These are phyloP conservation scores for Fusarium continuum DNA, from an alignment of 2,329 filamentous ascomycete genomes.

Conservation along the genomic window DNA sequence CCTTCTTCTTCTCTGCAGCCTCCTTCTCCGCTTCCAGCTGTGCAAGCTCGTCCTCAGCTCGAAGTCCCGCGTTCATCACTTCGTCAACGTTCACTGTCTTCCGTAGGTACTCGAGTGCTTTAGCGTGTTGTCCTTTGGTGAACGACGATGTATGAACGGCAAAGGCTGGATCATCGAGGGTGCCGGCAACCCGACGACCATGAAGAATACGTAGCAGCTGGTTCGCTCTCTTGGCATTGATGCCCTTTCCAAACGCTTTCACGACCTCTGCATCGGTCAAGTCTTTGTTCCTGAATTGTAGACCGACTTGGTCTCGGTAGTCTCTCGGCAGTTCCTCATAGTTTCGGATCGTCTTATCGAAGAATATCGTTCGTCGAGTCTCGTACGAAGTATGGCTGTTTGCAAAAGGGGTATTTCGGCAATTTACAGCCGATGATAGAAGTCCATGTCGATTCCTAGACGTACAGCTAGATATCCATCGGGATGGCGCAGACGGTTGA, in stretches of 20 bases:
- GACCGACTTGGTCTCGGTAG: constrained; percentile 65
- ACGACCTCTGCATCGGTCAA: constrained; percentile 58
- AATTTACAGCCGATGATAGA: constrained; percentile 9
- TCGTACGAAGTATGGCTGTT: constrained; percentile 29
- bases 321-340: constrained; percentile 67
- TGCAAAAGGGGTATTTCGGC: constrained; percentile 18
- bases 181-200: constrained; percentile 70
- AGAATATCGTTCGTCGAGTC: constrained; percentile 48
- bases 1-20: constrained; percentile 33
- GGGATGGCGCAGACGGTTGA: constrained; percentile 34
- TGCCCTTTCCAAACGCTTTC: constrained; percentile 59
- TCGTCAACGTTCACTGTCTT: constrained; percentile 66
- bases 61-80: constrained; percentile 66
- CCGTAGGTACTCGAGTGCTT: constrained; percentile 65
- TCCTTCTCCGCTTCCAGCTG: constrained; percentile 57
- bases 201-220: constrained; percentile 66
- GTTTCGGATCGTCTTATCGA: constrained; percentile 54
- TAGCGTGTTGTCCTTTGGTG: constrained; percentile 52
- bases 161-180: constrained; percentile 66
- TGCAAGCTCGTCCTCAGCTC: constrained; percentile 70
- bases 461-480: constrained; percentile 38
- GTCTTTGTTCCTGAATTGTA: constrained; percentile 62
- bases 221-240: constrained; percentile 59
- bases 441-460: constrained; percentile 8
- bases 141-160: constrained; percentile 58